Percentiles rank a stretch among this genome's conserved stretches.
phyloP scores from a whole-genome alignment of 2,329 filamentous ascomycete genomes.

The Talaromyces funiculosus region DNA sequence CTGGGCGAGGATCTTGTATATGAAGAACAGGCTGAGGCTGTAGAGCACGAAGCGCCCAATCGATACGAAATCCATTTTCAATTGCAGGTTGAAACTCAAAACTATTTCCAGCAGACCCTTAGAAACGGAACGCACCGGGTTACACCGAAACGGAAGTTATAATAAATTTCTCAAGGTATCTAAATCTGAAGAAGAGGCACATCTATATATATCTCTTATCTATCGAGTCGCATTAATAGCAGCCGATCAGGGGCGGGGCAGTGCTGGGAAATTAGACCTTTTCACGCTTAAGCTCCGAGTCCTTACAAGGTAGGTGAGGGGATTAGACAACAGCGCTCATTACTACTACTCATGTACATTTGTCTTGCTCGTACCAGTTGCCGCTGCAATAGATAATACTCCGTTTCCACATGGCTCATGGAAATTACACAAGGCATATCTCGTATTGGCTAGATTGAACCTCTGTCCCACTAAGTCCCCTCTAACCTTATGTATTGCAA shows the following conservation, averaged over 20 bases:
- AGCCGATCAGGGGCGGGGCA: constrained; percentile 1
- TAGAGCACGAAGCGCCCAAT: not conserved
- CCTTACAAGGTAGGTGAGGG: not conserved
- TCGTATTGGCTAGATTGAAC: constrained; percentile 1
- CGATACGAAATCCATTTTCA: constrained; percentile 6
- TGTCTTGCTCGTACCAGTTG: not conserved
- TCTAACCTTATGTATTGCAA: not conserved
- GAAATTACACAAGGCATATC: not conserved
- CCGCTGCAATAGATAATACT: not conserved
- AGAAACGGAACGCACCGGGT: not conserved
- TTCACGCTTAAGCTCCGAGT: not conserved
- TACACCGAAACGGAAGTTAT: not conserved
- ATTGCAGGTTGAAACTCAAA: not conserved
- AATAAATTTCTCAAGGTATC: not conserved
- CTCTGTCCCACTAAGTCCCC: not conserved
- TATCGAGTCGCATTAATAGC: not conserved
- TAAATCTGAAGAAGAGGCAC: not conserved
- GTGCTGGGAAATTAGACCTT: not conserved
- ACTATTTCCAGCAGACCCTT: not conserved
- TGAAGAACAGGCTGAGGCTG: constrained; percentile 2
- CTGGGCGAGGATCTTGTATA: constrained; percentile 7
- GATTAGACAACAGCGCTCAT: not conserved
- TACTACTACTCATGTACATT: constrained; percentile 1
- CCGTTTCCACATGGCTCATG: constrained; percentile 5
- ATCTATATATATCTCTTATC: not conserved